Evolutionary conservation across 768 basidiomycete genomes (phyloP), one percentile per base, ranked within the genome.

Genomic region (Kwoniella sp.): DNA sequence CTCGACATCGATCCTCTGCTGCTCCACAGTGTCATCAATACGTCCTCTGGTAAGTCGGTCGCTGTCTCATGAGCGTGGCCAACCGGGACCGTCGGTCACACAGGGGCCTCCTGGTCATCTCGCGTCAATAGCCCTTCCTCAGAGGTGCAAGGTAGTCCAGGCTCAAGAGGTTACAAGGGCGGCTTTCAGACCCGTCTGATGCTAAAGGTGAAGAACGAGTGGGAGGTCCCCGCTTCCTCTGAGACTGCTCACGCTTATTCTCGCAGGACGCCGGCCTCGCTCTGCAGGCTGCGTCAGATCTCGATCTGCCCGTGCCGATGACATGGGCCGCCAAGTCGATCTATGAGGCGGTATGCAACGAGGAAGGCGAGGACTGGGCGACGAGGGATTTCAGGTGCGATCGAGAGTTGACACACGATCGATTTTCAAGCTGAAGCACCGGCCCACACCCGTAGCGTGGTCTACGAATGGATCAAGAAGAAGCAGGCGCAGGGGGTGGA

Each of bases 51-150:
- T 64, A 23, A 28, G 59, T 32, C 9, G 14, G 17, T 19, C 41
- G 8, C 5, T 11, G 12, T 23, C 41, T 23, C 17, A 43, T 34
- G 7, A 3, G n/a, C 28, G 9, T 56, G 31, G 43, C 34, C 26
- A 31, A n/a, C n/a, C 31, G 8, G 31, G 15, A 32, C 8, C 15
- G 15, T 32, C 14, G 19, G 15, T 19, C 3, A 5, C 23, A 17
- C n/a, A 68, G 67, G 62, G 31, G 62, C 62, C 54, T 70, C 68
- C 1, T 70, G 68, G 68, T 70, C 68, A 17, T 67, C 65, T 5
- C 41, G 47, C 15, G 51, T 67, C 25, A 70, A 70, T 44, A 53
- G 65, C 4, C 68, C 68, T 1, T 32, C 67, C 10, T 25, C 46
- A 22, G 62, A 64, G 37, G 53, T 69, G 0, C 28, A 37, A 1